A percentile compares a stretch with the other conserved stretches of the same genome.
Conservation (phyloP, 352 stramenopile species). For the Globisporangium spiculum region DNA sequence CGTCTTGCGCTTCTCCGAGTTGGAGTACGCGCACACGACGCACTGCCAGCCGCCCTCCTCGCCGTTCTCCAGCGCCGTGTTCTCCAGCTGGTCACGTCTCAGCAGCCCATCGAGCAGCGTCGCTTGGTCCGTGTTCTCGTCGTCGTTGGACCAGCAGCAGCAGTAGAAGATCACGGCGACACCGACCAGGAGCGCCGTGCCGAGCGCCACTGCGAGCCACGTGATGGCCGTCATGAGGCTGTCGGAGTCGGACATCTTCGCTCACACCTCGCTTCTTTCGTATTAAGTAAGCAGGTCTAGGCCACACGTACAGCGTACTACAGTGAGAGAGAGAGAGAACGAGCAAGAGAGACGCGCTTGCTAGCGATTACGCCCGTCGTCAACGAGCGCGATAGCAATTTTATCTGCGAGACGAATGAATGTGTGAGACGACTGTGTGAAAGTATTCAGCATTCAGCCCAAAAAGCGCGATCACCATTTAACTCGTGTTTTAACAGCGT, state of each 20-base stretch:
- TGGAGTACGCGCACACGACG: conserved; percentile 65
- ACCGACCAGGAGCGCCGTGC: conserved; percentile 25
- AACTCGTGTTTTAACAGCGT: not conserved
- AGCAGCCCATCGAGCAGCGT: conserved; percentile 55
- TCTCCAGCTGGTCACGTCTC: conserved; percentile 58
- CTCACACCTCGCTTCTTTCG: not conserved
- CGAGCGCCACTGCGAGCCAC: conserved; percentile 37
- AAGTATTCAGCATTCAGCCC: not conserved
- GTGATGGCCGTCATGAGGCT: conserved; percentile 32
- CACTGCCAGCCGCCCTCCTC: conserved; percentile 66
- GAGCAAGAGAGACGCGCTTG: not conserved
- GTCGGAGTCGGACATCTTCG: conserved; percentile 12
- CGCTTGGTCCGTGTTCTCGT: conserved; percentile 11
- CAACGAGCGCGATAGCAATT: not conserved
- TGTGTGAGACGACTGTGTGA: not conserved
- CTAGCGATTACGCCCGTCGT: not conserved
- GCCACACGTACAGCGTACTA: too few relatives aligned
- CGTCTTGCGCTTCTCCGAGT: conserved; percentile 31
- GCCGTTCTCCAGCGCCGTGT: conserved; percentile 42
- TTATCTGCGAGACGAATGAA: not conserved
- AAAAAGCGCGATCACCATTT: not conserved
- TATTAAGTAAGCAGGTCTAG: not conserved
- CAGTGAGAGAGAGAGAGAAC: not conserved
- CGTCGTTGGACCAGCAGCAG: conserved; percentile 33
- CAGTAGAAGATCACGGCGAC: conserved; percentile 42